These are phyloP conservation scores for Sonneratia caseolaris DNA, from an alignment of 345 rosid genomes.

Conservation along the genomic window DNA sequence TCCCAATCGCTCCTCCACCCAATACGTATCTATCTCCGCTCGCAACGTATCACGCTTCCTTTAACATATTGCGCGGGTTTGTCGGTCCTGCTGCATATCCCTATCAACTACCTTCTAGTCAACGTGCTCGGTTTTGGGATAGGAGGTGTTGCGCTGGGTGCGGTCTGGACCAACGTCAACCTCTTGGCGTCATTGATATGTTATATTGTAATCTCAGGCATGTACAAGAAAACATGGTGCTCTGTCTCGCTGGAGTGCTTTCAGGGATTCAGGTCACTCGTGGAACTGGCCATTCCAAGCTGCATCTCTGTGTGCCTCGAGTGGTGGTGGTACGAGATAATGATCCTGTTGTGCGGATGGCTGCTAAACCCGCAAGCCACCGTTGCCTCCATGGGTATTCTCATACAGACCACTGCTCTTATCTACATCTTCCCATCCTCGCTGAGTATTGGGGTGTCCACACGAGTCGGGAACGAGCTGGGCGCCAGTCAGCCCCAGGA, in stretches of 20 bases:
- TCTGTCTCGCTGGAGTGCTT: slow-evolving; percentile 48
- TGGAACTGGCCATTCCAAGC: slow-evolving; percentile 65
- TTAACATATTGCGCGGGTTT: slow-evolving; percentile 50
- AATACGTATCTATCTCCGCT: slow-evolving; percentile 61
- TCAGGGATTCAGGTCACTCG: slow-evolving; percentile 43
- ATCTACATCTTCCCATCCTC: slow-evolving; percentile 90
- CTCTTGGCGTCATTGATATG: slow-evolving; percentile 45
- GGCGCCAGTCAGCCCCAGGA: slow-evolving; percentile 52
- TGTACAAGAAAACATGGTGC: slow-evolving; percentile 55
- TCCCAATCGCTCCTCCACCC: slow-evolving; percentile 68
- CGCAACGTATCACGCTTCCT: slow-evolving; percentile 69
- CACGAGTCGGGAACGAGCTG: slow-evolving; percentile 69
- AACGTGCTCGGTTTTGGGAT: slow-evolving; percentile 48
- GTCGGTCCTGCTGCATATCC: slow-evolving; percentile 59
- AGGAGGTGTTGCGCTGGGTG: slow-evolving; percentile 62
- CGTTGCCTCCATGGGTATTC: slow-evolving; percentile 82
- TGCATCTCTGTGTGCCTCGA: slow-evolving; percentile 85
- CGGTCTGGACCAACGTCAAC: slow-evolving; percentile 61
- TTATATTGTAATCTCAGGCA: slow-evolving; percentile 45
- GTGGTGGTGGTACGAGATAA: slow-evolving; percentile 99
- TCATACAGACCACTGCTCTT: slow-evolving; percentile 74
- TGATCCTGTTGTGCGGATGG: slow-evolving; percentile 71
- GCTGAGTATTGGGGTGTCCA: slow-evolving; percentile 59
- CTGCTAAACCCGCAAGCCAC: slow-evolving; percentile 63
- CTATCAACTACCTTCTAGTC: slow-evolving; percentile 54